Conservation (phyloP, 2,329 filamentous ascomycete genomes). For the Colletotrichum sp. region DNA sequence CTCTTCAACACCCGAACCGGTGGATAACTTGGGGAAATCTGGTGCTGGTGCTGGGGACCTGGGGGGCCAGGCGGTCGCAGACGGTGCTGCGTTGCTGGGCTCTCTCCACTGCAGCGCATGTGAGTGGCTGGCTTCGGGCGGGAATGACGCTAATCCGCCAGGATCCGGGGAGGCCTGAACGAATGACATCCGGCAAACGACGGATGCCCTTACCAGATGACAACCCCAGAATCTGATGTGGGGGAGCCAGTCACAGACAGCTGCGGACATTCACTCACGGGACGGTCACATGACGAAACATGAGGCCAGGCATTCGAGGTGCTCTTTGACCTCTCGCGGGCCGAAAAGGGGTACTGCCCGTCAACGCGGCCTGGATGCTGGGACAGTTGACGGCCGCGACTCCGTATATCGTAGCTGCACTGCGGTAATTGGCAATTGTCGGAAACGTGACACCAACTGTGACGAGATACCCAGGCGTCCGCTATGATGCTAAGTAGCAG, state of each 20-base stretch:
- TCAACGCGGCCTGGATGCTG: neutral
- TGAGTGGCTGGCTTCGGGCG: conserved; percentile 14
- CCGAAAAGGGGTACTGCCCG: neutral
- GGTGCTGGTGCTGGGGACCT: neutral
- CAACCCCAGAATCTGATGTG: neutral
- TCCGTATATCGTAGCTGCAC: accelerated
- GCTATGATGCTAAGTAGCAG: neutral
- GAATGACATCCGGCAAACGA: conserved; percentile 3
- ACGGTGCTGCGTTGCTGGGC: neutral
- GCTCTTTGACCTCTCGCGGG: neutral
- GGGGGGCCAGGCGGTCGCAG: neutral
- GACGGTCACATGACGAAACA: conserved; percentile 10
- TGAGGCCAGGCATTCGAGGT: neutral
- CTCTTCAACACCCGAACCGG: conserved; percentile 15
- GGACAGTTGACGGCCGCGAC: neutral
- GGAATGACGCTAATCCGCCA: conserved; percentile 6
- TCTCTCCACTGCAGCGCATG: neutral
- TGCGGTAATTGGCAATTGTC: neutral
- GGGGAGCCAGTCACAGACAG: neutral
- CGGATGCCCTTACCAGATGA: neutral
- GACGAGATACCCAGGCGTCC: neutral
- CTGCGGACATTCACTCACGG: neutral
- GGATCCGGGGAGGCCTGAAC: neutral
- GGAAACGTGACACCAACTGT: accelerated
- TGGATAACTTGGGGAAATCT: conserved; percentile 20